Evolutionary conservation across 305 asterid genomes (phyloP), one percentile per base, ranked within the genome.

Genomic region (Withania somnifera): DNA sequence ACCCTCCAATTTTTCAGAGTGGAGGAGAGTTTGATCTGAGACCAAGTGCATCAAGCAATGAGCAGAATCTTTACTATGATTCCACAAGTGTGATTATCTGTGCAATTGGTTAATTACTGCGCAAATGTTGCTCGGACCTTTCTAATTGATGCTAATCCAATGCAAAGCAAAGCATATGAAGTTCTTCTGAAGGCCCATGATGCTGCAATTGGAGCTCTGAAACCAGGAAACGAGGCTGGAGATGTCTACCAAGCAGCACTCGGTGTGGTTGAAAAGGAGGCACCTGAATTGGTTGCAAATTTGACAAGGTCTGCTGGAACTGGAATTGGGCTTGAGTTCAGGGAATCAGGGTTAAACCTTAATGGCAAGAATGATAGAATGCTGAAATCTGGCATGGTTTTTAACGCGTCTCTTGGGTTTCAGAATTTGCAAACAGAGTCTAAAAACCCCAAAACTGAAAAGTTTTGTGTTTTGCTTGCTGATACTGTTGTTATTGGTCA

Each of bases 241-340:
- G 84, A 66, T 11, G 85, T 79, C 56, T 86, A 86, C 61, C 83
- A 30, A 47, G 86, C 89, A 54, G 87, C 89, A 3, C 56, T 60
- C 73, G 34, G 83, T 71, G 82, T 86, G 24, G 86, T 86, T 36
- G 82, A 86, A 76, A 86, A 82, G 81, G 87, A 84, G 69, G 89
- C 88, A 34, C 89, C 90, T n/a, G 88, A 85, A 79, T 78, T 87
- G 84, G 85, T 32, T 83, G 79, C 80, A 54, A 83, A 82, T 80
- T 77, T 87, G 80, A 87, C 90, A 8, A 87, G 84, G 83, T 83
- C 90, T 20, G 90, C 87, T 5, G 90, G 90, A 53, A 85, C 88
- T 11, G 90, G 90, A 30, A 87, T 87, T 24, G 90, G 90, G n/a
- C 90, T 87, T 5, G 90, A 87, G 82, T 87, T 87, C 28, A 87